Base-by-base conservation (phyloP, 1,284 basidiomycete genomes). In the Microbotryum silenes-acaulis region DNA sequence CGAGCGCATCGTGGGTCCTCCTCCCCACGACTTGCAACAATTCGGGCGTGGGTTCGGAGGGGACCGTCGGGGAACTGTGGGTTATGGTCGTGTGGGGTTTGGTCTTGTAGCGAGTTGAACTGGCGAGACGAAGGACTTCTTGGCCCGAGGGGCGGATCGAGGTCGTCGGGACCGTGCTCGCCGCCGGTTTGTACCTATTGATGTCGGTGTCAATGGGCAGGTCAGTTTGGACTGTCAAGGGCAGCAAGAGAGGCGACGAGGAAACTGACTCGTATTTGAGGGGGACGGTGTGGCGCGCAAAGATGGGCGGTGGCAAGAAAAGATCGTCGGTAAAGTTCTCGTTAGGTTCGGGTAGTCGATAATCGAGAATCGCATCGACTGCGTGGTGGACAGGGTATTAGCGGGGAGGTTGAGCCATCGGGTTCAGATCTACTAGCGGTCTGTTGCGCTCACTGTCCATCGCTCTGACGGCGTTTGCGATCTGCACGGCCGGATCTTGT, bases 271-370 rank as follows among this genome's bases (percentile, higher is more conserved):
- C 86, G 78, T 91, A 92, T 55, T 81, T 82, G 66, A 87, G 84
- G 25, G 89, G 83, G 49, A 91, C 81, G 0, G 79, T 79, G 67
- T 89, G 85, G 33, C 89, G 81, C 70, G 86, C 87, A 75, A 92
- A 92, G 51, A 91, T 74, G 7, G 89, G 89, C 2, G 90, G 89
- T 37, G 90, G 88, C 63, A 89, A 83, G 12, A 89, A 77, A 69
- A 21, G n/a, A 2, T 59, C 83, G 85, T 63, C 75, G 51, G 56
- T 51, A 37, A 61, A 72, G 14, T 65, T 57, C 49, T 72, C 71
- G 45, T 31, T 37, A 3, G 68, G 67, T 21, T 55, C 55, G 0
- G 70, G 62, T 29, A 69, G 37, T 42, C 37, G 37, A 42, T 42
- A 67, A 4, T 27, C 25, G 51, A 72, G 9, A 54, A 29, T n/a